Conservation (phyloP, 2,329 filamentous ascomycete species). For the Allantophomopsis lycopodina region DNA sequence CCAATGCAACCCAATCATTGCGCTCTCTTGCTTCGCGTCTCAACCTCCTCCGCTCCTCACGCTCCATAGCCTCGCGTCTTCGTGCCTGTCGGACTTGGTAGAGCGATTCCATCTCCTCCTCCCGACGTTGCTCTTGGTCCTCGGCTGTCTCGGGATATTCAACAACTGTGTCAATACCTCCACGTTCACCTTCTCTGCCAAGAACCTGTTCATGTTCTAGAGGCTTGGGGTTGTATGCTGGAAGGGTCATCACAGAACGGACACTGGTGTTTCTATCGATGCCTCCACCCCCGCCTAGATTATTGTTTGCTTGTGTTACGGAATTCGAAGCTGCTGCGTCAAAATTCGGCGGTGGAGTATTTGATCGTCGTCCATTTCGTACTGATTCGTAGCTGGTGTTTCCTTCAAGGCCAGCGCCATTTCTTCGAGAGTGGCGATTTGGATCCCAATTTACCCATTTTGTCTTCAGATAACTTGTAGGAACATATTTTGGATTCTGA, state of each 20-base stretch:
- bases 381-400: neutral
- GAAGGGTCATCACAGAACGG: conserved; percentile 87
- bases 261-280: conserved; percentile 78
- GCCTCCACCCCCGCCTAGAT: conserved; percentile 13
- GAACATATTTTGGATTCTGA: conserved; percentile 21
- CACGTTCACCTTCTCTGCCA: conserved; percentile 80
- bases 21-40: conserved; percentile 59
- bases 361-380: conserved; percentile 1
- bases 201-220: conserved; percentile 69
- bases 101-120: conserved; percentile 83
- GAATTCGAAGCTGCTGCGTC: neutral
- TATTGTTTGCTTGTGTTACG: conserved; percentile 1
- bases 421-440: conserved; percentile 7
- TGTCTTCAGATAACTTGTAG: conserved; percentile 32
- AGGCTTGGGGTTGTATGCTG: conserved; percentile 64
- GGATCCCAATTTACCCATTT: conserved; percentile 24
- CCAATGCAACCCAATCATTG: conserved; percentile 57
- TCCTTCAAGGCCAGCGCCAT: conserved; percentile 8
- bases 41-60: conserved; percentile 59
- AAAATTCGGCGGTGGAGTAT: conserved; percentile 5
- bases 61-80: conserved; percentile 60
- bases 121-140: conserved; percentile 62
- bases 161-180: conserved; percentile 79
- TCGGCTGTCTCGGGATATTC: conserved; percentile 73
- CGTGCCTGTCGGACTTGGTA: conserved; percentile 80